Percentiles rank a stretch among this genome's conserved stretches.
Evolutionary conservation across 1,284 basidiomycete genomes (phyloP).

Genomic region (Neotropicomus parvogracilis): DNA sequence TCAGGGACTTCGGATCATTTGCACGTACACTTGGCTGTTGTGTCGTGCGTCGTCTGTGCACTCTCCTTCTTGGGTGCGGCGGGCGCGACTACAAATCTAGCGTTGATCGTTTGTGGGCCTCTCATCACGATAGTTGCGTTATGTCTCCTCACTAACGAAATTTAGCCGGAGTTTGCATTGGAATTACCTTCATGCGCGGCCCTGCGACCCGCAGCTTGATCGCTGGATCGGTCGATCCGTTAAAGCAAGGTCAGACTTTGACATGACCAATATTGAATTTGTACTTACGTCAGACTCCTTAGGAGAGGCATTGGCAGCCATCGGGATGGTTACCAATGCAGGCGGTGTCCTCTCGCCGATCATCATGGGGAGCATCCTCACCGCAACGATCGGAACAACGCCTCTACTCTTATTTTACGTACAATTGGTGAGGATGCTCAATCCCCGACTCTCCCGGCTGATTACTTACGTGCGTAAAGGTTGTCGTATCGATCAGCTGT

Average conservation of each 20-base stretch:
- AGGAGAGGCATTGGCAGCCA: constrained; percentile 34
- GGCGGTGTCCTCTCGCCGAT: constrained; percentile 27
- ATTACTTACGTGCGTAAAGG: constrained; percentile 6
- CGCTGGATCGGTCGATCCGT: constrained; percentile 32
- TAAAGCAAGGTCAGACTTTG: constrained; percentile 28
- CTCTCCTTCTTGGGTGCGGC: constrained; percentile 20
- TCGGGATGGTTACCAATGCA: constrained; percentile 32
- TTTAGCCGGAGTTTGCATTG: constrained; percentile 20
- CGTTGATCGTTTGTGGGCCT: constrained; percentile 17
- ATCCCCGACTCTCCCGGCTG: neutral
- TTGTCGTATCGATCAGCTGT: constrained; percentile 10
- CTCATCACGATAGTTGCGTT: accelerated
- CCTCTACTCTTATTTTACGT: constrained; percentile 25
- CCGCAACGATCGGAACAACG: constrained; percentile 15
- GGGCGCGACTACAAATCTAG: constrained; percentile 8
- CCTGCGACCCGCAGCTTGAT: constrained; percentile 31
- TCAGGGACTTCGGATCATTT: constrained; percentile 27
- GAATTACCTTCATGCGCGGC: constrained; percentile 15
- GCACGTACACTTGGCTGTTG: constrained; percentile 31
- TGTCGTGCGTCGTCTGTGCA: constrained; percentile 20
- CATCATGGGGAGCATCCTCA: constrained; percentile 25
- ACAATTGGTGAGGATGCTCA: constrained; percentile 14
- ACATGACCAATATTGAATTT: neutral
- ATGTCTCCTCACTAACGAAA: neutral
- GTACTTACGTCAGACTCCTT: neutral